Conservation (phyloP, 192 early-diverging fungal species). For the Entomortierella beljakovae region DNA sequence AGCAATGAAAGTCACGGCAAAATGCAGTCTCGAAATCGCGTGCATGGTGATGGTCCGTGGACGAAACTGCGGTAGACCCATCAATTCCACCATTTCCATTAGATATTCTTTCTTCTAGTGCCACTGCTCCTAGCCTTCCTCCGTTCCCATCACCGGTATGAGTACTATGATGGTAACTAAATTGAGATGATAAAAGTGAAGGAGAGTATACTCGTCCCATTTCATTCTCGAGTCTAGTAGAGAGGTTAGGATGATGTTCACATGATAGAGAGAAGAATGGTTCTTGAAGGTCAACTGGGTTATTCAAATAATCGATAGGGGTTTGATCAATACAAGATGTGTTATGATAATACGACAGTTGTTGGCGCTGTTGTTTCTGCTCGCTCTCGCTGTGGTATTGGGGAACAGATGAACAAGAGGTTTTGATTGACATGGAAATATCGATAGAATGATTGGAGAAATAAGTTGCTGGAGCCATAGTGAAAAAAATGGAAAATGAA, state of each 20-base stretch:
- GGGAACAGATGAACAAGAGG: neutral
- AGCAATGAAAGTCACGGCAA: constrained; percentile 96
- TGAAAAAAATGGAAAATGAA: neutral
- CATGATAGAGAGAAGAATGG: constrained; percentile 1
- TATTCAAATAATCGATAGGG: neutral
- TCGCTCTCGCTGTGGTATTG: neutral
- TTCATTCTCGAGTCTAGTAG: constrained; percentile 11
- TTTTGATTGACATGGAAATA: neutral
- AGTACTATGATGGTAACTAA: neutral
- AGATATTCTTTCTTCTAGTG: neutral
- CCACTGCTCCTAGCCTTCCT: neutral
- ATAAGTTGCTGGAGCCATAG: neutral
- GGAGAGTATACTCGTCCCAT: constrained; percentile 6
- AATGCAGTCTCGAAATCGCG: constrained; percentile 89
- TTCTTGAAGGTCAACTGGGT: constrained; percentile 7
- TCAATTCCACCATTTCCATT: neutral
- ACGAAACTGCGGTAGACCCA: neutral
- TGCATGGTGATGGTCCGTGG: constrained; percentile 26
- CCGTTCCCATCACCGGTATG: neutral
- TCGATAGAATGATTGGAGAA: neutral
- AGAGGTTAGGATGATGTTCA: neutral
- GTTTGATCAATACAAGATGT: neutral
- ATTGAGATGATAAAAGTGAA: neutral
- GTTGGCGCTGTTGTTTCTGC: neutral
- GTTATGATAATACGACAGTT: neutral